Base-by-base conservation (phyloP, 805 yeast species). In the Lipomyces anomalus region DNA sequence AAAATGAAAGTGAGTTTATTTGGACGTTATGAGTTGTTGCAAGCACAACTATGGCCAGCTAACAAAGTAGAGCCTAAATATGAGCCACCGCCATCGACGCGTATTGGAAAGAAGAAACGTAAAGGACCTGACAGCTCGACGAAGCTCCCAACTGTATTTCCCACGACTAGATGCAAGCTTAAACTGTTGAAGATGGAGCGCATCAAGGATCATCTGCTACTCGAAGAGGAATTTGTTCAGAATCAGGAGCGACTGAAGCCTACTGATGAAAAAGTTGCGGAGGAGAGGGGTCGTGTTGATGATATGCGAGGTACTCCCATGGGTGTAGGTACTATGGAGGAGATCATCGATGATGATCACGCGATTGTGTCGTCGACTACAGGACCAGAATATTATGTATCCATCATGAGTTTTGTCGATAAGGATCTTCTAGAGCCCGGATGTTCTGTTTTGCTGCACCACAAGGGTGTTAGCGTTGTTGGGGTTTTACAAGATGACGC, bases 401-500 rank as follows among this genome's bases (percentile, higher is more conserved):
- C 95, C 4, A 92, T 92, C 57, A 72, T 94, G 68, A 86, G 96
- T 7, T 92, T 92, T 72, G 98, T 92, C 16, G 98, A 92, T 67
- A 92, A 92, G 68, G 97, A 92, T 46, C 70, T 90, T 50, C 71
- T 92, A 52, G 97, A 92, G 66, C 98, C 97, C 0, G 97, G 97
- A 6, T 90, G 97, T 68, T 85, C 95, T 18, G 97, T 92, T 21
- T 73, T 92, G 50, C 71, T 92, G 61, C 97, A 92, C 66, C 96
- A 92, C 68, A 92, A 92, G 69, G 82, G 96, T 0, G 95, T 92
- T 50, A 80, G 95, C 4, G 80, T 92, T 48, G 95, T 92, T n/a
- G 98, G 98, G 58, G 97, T 90, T n/a, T 68, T 92, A 55, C 96
- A 84, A 66, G 98, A 92, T 66, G 98, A 92, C 59, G 84, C 97